A percentile compares a stretch with the other conserved stretches of the same genome.
Evolutionary conservation across 2,329 filamentous ascomycete species (phyloP).

Genomic region (Pestalotiopsis sp.): DNA sequence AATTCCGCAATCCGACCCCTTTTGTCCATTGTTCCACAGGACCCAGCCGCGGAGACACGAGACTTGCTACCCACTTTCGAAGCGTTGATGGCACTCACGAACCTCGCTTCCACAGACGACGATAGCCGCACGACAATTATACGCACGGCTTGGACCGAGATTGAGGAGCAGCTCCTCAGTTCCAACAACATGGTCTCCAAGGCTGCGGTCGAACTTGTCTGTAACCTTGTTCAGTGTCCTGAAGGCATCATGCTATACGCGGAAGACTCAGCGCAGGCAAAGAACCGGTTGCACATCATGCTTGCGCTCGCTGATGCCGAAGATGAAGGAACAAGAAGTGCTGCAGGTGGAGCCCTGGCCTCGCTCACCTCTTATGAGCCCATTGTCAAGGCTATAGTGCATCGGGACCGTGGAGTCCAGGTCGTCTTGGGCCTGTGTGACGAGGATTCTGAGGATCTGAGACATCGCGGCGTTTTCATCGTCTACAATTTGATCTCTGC

Average conservation of each 20-base stretch:
- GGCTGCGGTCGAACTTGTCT: conserved; percentile 85
- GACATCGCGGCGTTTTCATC: conserved; percentile 75
- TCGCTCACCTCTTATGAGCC: conserved; percentile 79
- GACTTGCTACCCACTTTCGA: conserved; percentile 92
- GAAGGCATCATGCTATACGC: conserved; percentile 71
- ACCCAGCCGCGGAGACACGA: conserved; percentile 63
- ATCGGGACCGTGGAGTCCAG: conserved; percentile 71
- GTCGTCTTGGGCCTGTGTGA: conserved; percentile 80
- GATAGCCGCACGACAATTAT: conserved; percentile 71
- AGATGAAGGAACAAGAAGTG: conserved; percentile 76
- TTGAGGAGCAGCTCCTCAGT: conserved; percentile 84
- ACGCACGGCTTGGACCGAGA: conserved; percentile 69
- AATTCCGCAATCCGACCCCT: conserved; percentile 84
- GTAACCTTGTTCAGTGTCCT: conserved; percentile 79
- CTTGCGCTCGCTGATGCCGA: conserved; percentile 87
- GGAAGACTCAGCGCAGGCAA: conserved; percentile 67
- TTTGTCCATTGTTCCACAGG: conserved; percentile 70
- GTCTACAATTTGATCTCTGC: conserved; percentile 72
- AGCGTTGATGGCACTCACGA: conserved; percentile 87
- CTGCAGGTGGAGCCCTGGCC: conserved; percentile 86
- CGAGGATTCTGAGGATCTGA: conserved; percentile 71
- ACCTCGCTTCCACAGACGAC: conserved; percentile 81
- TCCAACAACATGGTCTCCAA: conserved; percentile 77
- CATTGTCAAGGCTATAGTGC: conserved; percentile 71
- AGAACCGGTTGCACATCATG: conserved; percentile 78